phyloP scores from a whole-genome alignment of 345 rosid genomes.

The Physaria fendleri region DNA sequence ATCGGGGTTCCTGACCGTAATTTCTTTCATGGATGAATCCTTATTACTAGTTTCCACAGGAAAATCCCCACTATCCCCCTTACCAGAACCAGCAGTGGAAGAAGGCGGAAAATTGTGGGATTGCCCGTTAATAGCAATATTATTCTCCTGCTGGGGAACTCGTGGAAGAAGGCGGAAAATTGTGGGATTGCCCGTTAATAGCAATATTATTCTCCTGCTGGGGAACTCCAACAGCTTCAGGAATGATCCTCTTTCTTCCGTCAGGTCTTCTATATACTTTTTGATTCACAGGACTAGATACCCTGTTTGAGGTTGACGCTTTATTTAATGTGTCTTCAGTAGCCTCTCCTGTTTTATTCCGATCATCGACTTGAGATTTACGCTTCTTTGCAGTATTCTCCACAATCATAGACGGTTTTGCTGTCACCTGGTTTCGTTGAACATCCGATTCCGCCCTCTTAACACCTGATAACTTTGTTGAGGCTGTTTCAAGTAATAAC shows the following conservation, averaged over 20 bases:
- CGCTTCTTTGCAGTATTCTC: constrained; percentile 41
- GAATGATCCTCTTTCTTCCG: constrained; percentile 97
- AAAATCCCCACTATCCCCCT: constrained; percentile 40
- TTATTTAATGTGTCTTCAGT: constrained; percentile 53
- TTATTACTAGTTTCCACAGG: constrained; percentile 36
- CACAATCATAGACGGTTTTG: constrained; percentile 49
- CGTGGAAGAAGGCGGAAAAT: no score
- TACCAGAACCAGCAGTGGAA: constrained; percentile 35
- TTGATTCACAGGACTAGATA: constrained; percentile 85
- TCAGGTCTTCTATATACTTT: constrained; percentile 93
- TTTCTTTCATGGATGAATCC: constrained; percentile 44
- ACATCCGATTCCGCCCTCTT: constrained; percentile 57
- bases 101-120: constrained; percentile 35
- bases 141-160: constrained; percentile 53
- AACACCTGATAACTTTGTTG: constrained; percentile 57
- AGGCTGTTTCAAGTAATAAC: constrained; percentile 88
- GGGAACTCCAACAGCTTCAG: constrained; percentile 90
- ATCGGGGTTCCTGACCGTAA: constrained; percentile 44
- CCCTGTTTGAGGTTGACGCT: constrained; percentile 37
- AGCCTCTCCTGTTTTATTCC: constrained; percentile 38
- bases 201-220: constrained; percentile 44
- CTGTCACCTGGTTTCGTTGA: constrained; percentile 45
- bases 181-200: constrained; percentile 36
- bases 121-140: constrained; percentile 32
- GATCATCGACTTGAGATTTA: constrained; percentile 53